Evolutionary conservation across 2,329 filamentous ascomycete species (phyloP), one percentile per base, ranked within the genome.

Genomic region (Pseudogymnoascus sp.): DNA sequence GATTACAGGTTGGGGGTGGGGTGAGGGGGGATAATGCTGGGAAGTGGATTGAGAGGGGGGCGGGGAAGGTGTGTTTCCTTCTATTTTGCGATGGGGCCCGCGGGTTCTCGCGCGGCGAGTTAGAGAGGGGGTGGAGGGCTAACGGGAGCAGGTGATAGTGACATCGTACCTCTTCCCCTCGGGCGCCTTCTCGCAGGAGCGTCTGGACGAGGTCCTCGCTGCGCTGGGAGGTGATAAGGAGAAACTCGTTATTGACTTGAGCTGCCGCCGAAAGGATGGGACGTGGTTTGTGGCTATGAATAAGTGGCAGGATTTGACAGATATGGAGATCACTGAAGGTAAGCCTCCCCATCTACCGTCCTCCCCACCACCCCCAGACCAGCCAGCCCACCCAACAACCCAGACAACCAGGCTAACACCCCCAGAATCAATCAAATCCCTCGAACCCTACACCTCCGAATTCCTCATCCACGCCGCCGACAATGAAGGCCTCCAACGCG

Each of bases 261-360:
- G 92, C 76, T 99, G 95, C 74, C 86, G 95, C 61, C 82, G 87
- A 64, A 88, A 87, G 65, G 78, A 81, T 3, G 81, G 88, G 63
- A 88, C 80, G 40, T 99, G 95, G 95, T 92, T 90, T 71, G 95
- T 99, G n/a, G 93, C 95, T 62, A 99, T 96, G 89, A 91, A 99
- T 76, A 96, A 96, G 75, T 99, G 95, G 95, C 95, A 98, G 81
- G 96, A 91, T 1, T 88, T 98, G 63, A 98, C 95, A 1, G 91
- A 97, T 71, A 96, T 96, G 87, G 91, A 97, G 74, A 86, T 99
- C 67, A 93, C 88, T 67, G 81, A 90, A 81, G 90, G 93, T 93
- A 77, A 66, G 75, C 68, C 19, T 61, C 61, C 56, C n/a, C 14
- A 19, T 19, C 16, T 62, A 35, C 31, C 22, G 16, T n/a, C 10